A percentile compares a stretch with the other conserved stretches of the same genome.
These are phyloP conservation scores for Zymoseptoria brevis DNA, from an alignment of 2,329 filamentous ascomycete genomes.

Conservation along the genomic window DNA sequence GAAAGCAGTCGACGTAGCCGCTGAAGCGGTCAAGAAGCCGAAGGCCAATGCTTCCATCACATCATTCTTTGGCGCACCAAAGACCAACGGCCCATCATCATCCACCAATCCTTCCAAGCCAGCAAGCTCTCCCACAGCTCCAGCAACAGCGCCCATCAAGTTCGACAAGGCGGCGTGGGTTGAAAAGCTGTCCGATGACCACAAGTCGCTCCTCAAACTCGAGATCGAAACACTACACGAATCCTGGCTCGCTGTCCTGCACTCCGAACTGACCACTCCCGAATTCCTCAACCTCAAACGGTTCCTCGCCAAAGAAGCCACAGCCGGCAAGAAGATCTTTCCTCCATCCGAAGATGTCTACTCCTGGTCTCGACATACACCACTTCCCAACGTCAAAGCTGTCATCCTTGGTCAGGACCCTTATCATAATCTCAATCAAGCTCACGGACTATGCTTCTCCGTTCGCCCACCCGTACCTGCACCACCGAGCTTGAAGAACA, in stretches of 20 bases:
- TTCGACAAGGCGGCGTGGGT: slow-evolving; percentile 92
- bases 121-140: slow-evolving; percentile 24
- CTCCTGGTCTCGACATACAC: slow-evolving; percentile 92
- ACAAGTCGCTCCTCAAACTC: slow-evolving; percentile 71
- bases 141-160: slow-evolving; percentile 36
- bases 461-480: slow-evolving; percentile 81
- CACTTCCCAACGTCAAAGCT: slow-evolving; percentile 78
- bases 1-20: slow-evolving; percentile 39
- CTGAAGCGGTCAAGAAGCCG: slow-evolving; percentile 42
- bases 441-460: slow-evolving; percentile 92
- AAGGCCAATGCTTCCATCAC: slow-evolving; percentile 68
- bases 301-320: slow-evolving; percentile 73
- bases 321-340: slow-evolving; percentile 69
- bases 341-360: slow-evolving; percentile 86
- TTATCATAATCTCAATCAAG: slow-evolving; percentile 93
- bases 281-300: slow-evolving; percentile 83
- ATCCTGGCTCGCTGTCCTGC: slow-evolving; percentile 82
- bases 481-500: slow-evolving; percentile 85
- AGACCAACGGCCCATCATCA: slow-evolving; percentile 32
- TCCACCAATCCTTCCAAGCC: slow-evolving; percentile 24
- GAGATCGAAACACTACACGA: slow-evolving; percentile 90
- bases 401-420: slow-evolving; percentile 95
- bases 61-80: slow-evolving; percentile 76
- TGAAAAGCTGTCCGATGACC: slow-evolving; percentile 68
- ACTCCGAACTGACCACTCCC: slow-evolving; percentile 70